Conservation (phyloP, 2,329 filamentous ascomycete genomes). For the Neopestalotiopsis rosae region DNA sequence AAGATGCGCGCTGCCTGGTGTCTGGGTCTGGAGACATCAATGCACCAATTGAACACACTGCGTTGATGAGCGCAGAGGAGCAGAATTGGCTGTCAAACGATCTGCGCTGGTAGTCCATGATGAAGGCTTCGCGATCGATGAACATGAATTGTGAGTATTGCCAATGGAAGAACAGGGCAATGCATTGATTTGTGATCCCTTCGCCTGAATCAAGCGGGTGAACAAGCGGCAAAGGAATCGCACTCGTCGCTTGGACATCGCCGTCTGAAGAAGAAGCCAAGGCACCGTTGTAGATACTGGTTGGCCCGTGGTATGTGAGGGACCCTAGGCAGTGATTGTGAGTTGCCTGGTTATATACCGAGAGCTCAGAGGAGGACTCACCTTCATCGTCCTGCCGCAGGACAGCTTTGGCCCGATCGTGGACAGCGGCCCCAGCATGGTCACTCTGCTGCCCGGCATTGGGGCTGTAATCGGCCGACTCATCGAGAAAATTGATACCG, state of each 20-base stretch:
- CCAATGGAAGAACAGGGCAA: conserved; percentile 25
- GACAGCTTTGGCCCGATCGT: neutral
- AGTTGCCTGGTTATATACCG: neutral
- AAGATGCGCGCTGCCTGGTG: conserved; percentile 8
- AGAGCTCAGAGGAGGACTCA: neutral
- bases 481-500: conserved; percentile 37
- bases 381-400: neutral
- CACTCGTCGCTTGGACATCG: neutral
- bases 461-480: conserved; percentile 21
- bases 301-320: conserved; percentile 18
- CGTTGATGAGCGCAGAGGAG: conserved; percentile 20
- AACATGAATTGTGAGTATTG: conserved; percentile 24
- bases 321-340: neutral
- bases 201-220: conserved; percentile 2
- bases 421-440: neutral
- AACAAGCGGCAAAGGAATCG: neutral
- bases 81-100: conserved; percentile 19
- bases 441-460: neutral
- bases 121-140: conserved; percentile 25
- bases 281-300: conserved; percentile 15
- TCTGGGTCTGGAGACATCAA: conserved; percentile 19
- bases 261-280: neutral
- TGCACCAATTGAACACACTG: conserved; percentile 22
- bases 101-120: conserved; percentile 20
- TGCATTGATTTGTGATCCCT: conserved; percentile 17